Conservation (phyloP, 2,329 filamentous ascomycete species). For the Diplodia mutila region DNA sequence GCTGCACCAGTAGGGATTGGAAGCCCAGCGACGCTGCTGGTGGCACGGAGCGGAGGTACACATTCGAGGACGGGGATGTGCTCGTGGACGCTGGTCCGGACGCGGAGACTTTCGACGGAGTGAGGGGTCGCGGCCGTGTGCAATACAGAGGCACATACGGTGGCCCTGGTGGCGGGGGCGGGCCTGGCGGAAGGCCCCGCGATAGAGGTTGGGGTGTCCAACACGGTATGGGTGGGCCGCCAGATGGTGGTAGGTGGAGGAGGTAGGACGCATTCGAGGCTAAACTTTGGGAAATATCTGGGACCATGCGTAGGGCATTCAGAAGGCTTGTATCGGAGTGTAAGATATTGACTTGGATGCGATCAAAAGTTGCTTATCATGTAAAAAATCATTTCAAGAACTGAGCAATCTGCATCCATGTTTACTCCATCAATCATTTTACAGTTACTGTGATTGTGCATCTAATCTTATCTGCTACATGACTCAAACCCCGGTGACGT, state of each 20-base stretch:
- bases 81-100: conserved; percentile 48
- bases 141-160: conserved; percentile 26
- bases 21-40: conserved; percentile 13
- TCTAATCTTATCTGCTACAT: conserved; percentile 20
- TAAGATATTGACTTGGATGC: not conserved
- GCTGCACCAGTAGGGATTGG: conserved; percentile 50
- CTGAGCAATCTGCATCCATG: not conserved
- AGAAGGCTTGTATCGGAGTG: not conserved
- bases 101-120: conserved; percentile 31
- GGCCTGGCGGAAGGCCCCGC: conserved; percentile 26
- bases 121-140: conserved; percentile 30
- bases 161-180: conserved; percentile 29
- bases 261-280: not conserved
- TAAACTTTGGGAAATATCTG: not conserved
- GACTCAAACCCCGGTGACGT: conserved; percentile 18
- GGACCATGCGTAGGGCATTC: not conserved
- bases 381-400: not conserved
- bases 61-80: conserved; percentile 49
- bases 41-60: conserved; percentile 40
- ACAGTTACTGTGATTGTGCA: not conserved
- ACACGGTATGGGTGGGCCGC: conserved; percentile 15
- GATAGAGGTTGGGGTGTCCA: conserved; percentile 25
- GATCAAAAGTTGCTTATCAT: not conserved
- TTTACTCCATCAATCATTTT: no score
- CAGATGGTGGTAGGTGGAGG: conserved; percentile 7